phyloP scores from a whole-genome alignment of 352 stramenopile genomes.

The Thalassiosira delicatula region DNA sequence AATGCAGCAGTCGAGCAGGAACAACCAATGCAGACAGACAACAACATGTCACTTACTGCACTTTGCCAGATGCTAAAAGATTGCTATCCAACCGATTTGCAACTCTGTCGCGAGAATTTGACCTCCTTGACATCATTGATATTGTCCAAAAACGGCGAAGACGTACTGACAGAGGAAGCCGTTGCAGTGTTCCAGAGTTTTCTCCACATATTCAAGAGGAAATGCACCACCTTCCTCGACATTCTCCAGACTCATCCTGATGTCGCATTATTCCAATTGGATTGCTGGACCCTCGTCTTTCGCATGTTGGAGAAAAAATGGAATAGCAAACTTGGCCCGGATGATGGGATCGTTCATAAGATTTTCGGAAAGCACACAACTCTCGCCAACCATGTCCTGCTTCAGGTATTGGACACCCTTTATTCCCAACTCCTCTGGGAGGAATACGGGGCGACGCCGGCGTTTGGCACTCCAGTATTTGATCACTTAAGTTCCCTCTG shows the following conservation, averaged over 20 bases:
- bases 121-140: constrained; percentile 15
- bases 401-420: constrained; percentile 58
- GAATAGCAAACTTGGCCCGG: constrained; percentile 21
- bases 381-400: constrained; percentile 41
- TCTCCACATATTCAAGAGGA: constrained; percentile 39
- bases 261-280: constrained; percentile 44
- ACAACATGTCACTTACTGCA: not conserved
- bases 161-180: constrained; percentile 22
- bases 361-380: constrained; percentile 30
- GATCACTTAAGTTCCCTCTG: constrained; percentile 36
- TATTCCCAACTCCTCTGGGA: constrained; percentile 60
- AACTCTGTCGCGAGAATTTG: constrained; percentile 13
- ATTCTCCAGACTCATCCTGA: constrained; percentile 38
- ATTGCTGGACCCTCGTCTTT: constrained; percentile 58
- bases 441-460: constrained; percentile 41
- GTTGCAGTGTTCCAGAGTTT: constrained; percentile 40
- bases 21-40: not conserved
- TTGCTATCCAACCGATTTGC: constrained; percentile 36
- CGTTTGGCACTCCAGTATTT: constrained; percentile 31
- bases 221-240: constrained; percentile 56
- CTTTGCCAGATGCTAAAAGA: constrained; percentile 34
- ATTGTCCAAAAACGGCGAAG: constrained; percentile 6
- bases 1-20: not conserved
- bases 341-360: constrained; percentile 33
- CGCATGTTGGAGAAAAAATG: constrained; percentile 34